Evolutionary conservation across 352 stramenopile genomes (phyloP).

Genomic region (Globisporangium takayamanum): DNA sequence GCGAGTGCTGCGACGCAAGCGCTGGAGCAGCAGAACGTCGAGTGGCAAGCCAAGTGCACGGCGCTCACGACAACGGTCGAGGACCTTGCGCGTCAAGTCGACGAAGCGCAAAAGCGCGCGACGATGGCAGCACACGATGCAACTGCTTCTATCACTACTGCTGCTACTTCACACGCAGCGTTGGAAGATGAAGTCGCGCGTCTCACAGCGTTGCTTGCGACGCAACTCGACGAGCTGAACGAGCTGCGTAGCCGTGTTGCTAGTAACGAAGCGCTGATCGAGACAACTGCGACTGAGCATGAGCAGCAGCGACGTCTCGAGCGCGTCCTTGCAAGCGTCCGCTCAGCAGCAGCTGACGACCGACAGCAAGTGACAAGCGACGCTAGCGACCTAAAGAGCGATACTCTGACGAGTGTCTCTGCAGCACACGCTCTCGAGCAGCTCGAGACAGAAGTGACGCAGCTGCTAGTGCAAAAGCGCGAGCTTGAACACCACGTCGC

Average conservation of each 20-base stretch:
- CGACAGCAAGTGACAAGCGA: background rate
- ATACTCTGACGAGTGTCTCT: too few species aligned
- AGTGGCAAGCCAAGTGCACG: too few species aligned
- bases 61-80: too few species aligned
- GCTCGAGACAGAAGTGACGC: background rate
- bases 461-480: background rate
- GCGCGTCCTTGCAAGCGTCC: background rate
- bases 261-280: background rate
- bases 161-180: background rate
- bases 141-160: background rate
- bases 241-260: constrained; percentile 2
- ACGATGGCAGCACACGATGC: too few species aligned
- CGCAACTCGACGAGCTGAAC: constrained; percentile 5
- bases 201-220: background rate
- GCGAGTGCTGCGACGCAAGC: background rate
- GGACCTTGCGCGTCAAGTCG: too few species aligned
- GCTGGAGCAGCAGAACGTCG: background rate
- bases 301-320: background rate
- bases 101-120: too few species aligned
- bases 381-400: background rate
- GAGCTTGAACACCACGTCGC: background rate
- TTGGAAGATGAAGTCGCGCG: background rate
- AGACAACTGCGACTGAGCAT: too few species aligned
- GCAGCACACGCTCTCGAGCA: background rate
- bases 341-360: background rate